Evolutionary conservation across 805 yeast genomes (phyloP).

Genomic region (Cyberlindnera mrakii): DNA sequence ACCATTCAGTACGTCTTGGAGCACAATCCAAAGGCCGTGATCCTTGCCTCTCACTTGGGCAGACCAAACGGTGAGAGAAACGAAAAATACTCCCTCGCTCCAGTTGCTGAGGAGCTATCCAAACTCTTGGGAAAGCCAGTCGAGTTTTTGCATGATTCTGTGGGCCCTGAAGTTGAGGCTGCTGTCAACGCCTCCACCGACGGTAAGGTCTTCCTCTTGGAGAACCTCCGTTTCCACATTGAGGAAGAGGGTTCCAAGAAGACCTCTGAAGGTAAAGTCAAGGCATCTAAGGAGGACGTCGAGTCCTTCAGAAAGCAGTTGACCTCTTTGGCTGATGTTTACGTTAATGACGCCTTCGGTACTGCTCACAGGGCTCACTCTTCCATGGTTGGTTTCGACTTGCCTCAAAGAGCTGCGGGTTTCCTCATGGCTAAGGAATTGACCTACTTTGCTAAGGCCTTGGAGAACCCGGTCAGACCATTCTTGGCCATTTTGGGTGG

Average conservation of each 20-base stretch:
- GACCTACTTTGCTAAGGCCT: slow-evolving; percentile 94
- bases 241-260: slow-evolving; percentile 94
- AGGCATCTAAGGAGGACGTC: slow-evolving; percentile 84
- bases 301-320: slow-evolving; percentile 83
- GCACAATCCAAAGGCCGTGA: slow-evolving; percentile 83
- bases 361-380: slow-evolving; percentile 99
- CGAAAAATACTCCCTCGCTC: slow-evolving; percentile 85
- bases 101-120: slow-evolving; percentile 87
- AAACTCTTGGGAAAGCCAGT: slow-evolving; percentile 70
- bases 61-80: slow-evolving; percentile 95
- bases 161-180: slow-evolving; percentile 83
- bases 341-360: slow-evolving; percentile 97
- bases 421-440: slow-evolving; percentile 98
- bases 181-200: slow-evolving; percentile 66
- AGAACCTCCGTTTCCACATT: slow-evolving; percentile 97
- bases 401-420: slow-evolving; percentile 96
- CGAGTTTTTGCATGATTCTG: slow-evolving; percentile 82
- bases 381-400: slow-evolving; percentile 96
- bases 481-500: slow-evolving; percentile 99
- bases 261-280: slow-evolving; percentile 88
- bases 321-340: slow-evolving; percentile 92
- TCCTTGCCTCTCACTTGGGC: slow-evolving; percentile 96
- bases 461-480: slow-evolving; percentile 97
- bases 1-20: slow-evolving; percentile 93
- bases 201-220: slow-evolving; percentile 86